Evolutionary conservation across 306 rosid genomes (phyloP).

Genomic region (Cyclanthera cordifolia): DNA sequence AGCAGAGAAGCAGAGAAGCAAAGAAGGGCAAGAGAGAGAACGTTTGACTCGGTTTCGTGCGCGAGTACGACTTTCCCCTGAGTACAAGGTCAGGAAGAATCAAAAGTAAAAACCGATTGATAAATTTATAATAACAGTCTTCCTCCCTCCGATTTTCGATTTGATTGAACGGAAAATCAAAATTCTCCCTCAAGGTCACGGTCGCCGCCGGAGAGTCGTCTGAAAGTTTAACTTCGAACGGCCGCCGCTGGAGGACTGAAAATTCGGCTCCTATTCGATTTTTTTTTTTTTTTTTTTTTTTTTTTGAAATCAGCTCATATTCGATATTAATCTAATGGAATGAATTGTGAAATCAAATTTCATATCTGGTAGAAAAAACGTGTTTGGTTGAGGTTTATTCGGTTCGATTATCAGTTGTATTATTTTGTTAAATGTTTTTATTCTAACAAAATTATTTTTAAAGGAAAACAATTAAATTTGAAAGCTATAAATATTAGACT

Average conservation of each 20-base stretch:
- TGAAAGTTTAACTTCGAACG: no score
- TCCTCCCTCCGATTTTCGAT: not conserved
- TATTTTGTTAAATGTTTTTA: no score
- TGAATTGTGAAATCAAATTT: not conserved
- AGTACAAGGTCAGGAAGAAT: conserved; percentile 6
- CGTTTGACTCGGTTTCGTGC: not conserved
- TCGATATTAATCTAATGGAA: not conserved
- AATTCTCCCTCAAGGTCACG: not conserved
- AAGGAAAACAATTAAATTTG: no score
- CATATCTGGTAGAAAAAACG: conserved; percentile 10
- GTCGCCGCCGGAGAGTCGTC: no score
- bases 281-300: no score
- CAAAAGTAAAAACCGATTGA: not conserved
- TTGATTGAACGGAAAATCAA: conserved; percentile 1
- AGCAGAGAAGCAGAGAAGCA: not conserved
- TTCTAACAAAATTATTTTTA: no score
- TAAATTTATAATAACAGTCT: not conserved
- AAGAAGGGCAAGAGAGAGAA: conserved; percentile 9
- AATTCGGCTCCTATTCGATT: not conserved
- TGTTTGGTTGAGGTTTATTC: conserved; percentile 5
- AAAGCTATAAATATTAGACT: no score
- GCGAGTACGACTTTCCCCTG: conserved; percentile 12
- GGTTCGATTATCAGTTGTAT: not conserved
- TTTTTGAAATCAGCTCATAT: no score
- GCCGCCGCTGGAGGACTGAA: not conserved